Conservation (phyloP, 345 rosid species). For the Boechera stricta region DNA sequence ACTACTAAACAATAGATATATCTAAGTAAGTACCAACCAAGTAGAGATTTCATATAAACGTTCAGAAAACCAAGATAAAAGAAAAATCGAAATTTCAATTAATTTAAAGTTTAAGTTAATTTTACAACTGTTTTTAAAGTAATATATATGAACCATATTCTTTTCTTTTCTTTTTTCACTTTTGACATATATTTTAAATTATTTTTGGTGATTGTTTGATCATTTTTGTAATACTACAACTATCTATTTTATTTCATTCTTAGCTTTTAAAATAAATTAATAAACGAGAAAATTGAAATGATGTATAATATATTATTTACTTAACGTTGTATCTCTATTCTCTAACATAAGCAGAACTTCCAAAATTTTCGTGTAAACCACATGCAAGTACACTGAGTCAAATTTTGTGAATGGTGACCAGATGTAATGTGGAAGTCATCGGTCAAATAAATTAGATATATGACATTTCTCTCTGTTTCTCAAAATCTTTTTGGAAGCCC, state of each 20-base stretch:
- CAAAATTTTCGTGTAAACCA: conserved; percentile 21
- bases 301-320: neutral
- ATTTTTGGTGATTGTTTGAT: neutral
- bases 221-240: too few species aligned
- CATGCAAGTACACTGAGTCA: conserved; percentile 31
- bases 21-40: neutral
- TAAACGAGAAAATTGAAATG: neutral
- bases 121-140: too few species aligned
- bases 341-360: neutral
- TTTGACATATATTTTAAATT: neutral
- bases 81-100: neutral
- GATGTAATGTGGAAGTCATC: conserved; percentile 30
- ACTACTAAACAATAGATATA: neutral
- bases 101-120: too few species aligned
- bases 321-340: neutral
- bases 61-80: neutral
- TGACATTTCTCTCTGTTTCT: conserved; percentile 26
- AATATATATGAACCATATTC: too few species aligned
- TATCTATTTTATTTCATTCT: neutral
- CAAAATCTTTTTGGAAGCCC: conserved; percentile 17
- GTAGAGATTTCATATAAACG: neutral
- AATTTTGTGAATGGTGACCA: conserved; percentile 30
- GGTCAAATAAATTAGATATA: conserved; percentile 45
- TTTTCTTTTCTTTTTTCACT: neutral
- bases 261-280: neutral